Evolutionary conservation across 1,284 basidiomycete species (phyloP).

Genomic region (Kalmanozyma brasiliensis): DNA sequence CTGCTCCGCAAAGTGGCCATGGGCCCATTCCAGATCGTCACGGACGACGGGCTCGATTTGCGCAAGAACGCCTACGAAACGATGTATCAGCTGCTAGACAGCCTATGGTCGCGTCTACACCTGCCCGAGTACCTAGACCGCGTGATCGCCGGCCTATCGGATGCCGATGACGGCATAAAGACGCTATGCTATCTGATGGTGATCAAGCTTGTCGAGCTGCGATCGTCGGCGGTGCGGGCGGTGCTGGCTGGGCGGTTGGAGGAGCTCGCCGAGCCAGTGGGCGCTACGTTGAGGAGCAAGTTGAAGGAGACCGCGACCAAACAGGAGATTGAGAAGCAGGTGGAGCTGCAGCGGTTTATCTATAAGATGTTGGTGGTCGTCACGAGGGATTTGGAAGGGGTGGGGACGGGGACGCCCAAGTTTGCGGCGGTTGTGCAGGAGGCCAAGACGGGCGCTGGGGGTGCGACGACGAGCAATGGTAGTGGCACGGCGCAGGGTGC

Average conservation of each 20-base stretch:
- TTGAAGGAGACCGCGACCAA: conserved; percentile 90
- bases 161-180: conserved; percentile 92
- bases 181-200: conserved; percentile 95
- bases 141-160: conserved; percentile 83
- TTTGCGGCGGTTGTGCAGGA: conserved; percentile 27
- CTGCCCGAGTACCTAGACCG: conserved; percentile 83
- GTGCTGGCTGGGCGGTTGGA: conserved; percentile 89
- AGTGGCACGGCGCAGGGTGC: too few species aligned
- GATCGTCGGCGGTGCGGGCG: conserved; percentile 68
- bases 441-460: conserved; percentile 12
- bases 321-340: conserved; percentile 93
- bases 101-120: conserved; percentile 85
- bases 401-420: conserved; percentile 25
- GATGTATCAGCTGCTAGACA: conserved; percentile 93
- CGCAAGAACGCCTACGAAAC: conserved; percentile 92
- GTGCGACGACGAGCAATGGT: neutral
- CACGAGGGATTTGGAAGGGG: conserved; percentile 17
- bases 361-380: conserved; percentile 86
- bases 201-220: conserved; percentile 84
- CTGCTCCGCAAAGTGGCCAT: conserved; percentile 80
- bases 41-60: conserved; percentile 91
- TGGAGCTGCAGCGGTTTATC: conserved; percentile 88
- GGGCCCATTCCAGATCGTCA: conserved; percentile 97
- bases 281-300: conserved; percentile 76
- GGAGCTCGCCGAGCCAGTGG: conserved; percentile 82